These are phyloP conservation scores for Chytriomyces sp. DNA, from an alignment of 192 early-diverging fungal species.

Conservation along the genomic window DNA sequence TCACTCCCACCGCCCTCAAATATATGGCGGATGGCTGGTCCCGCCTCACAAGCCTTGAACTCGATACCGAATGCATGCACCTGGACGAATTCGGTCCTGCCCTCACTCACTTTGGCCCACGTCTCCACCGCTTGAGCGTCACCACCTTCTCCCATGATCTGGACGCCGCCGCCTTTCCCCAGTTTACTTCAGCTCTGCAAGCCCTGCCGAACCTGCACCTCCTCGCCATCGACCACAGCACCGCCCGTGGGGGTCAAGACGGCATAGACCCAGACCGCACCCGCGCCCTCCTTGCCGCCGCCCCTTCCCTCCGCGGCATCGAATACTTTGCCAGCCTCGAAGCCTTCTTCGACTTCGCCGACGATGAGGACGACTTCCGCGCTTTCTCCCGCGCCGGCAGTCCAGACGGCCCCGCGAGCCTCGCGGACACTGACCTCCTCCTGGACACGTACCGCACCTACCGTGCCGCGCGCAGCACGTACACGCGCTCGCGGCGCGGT, in stretches of 20 bases:
- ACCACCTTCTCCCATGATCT: slow-evolving; percentile 14
- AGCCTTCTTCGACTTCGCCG: slow-evolving; percentile 28
- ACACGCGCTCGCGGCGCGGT: slow-evolving; percentile 8
- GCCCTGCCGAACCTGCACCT: slow-evolving; percentile 7
- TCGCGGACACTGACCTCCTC: neutral
- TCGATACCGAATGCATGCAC: slow-evolving; percentile 12
- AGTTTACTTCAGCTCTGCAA: neutral
- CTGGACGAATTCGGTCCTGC: slow-evolving; percentile 2
- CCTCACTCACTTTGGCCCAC: slow-evolving; percentile 8
- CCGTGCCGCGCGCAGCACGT: neutral
- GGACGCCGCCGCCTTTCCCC: neutral
- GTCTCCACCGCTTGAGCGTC: slow-evolving; percentile 6
- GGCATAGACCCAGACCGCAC: neutral
- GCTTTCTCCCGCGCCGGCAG: neutral
- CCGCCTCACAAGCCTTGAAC: slow-evolving; percentile 8
- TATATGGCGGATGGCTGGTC: slow-evolving; percentile 25
- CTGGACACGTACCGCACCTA: neutral
- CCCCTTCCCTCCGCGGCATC: slow-evolving; percentile 17
- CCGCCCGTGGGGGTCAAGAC: neutral
- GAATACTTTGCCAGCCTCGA: slow-evolving; percentile 29
- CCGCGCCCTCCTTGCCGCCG: neutral
- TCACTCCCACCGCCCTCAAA: neutral
- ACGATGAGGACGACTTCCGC: slow-evolving; percentile 5
- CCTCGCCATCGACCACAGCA: slow-evolving; percentile 21
- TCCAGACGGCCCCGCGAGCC: neutral